phyloP scores from a whole-genome alignment of 257 asterid genomes.

The Salvia rosmarinus region DNA sequence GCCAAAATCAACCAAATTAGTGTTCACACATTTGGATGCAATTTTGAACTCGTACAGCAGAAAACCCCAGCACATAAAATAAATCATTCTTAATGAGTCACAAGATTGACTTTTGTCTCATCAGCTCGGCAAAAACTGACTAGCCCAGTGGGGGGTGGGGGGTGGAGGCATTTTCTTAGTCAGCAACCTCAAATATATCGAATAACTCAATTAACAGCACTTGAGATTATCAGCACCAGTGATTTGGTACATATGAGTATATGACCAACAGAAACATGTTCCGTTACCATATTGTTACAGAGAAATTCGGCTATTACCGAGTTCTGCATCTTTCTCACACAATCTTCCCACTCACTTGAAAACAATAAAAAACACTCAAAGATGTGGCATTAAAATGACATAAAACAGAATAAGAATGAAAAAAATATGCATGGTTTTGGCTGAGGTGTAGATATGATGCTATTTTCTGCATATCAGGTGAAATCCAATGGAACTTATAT shows the following conservation, averaged over 20 bases:
- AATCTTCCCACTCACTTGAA: background rate
- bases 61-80: background rate
- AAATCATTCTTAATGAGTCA: conserved; percentile 1
- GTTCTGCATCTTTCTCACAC: background rate
- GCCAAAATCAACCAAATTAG: background rate
- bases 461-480: background rate
- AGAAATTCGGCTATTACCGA: background rate
- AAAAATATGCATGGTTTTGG: conserved; percentile 4
- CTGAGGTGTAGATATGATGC: conserved; percentile 12
- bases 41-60: background rate
- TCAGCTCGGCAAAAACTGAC: conserved; percentile 11
- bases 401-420: background rate
- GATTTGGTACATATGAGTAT: background rate
- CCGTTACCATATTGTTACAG: background rate
- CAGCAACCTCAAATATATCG: conserved; percentile 6
- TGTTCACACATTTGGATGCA: background rate
- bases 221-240: conserved; percentile 14
- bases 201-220: conserved; percentile 9
- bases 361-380: background rate
- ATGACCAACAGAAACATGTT: conserved; percentile 3
- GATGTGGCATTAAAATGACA: background rate
- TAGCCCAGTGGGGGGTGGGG: too few relatives aligned
- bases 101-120: background rate
- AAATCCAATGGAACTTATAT: background rate
- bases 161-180: too few relatives aligned